Evolutionary conservation across 2,329 filamentous ascomycete species (phyloP), one percentile per base, ranked within the genome.

Genomic region (Penicillium sp.): DNA sequence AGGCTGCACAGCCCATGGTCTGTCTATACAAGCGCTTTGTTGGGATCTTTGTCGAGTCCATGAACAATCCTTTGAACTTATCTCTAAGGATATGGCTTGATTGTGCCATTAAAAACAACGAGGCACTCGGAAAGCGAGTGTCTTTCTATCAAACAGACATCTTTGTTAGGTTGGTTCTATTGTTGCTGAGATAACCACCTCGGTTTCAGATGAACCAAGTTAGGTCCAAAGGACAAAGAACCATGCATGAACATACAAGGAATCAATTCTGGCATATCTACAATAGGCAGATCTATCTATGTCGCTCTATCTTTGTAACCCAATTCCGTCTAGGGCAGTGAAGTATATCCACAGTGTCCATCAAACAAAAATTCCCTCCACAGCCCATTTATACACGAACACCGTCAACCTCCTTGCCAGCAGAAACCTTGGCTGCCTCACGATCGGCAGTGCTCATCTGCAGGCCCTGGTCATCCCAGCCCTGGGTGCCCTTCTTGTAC

Each of bases 391-490:
- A 63, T 51, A 68, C 46, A 13, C 66, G 61, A 8, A 58, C 56
- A 2, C 66, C 68, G 27, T 66, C 50, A 11, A 69, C 60, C 50
- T 70, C 66, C 43, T 62, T 58, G 12, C 64, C 68, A 38, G 56
- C 58, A 1, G 64, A 59, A 13, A 67, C 65, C 57, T 69, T 69
- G 12, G 63, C 60, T 0, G 61, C 49, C 42, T 71, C 62, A 14
- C 67, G 60, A 45, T 70, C 68, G 18, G 63, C 67, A 25, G 56
- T 61, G 48, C 66, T 71, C 37, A 68, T 63, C 54, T 71, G 67
- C 49, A 73, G 54, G 0, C 71, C 71, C 48, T 72, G 71, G 34
- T 71, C 67, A 54, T 73, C 68, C 73, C 73, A 76, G 8, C 67
- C 68, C 40, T 71, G 65, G 28, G 69, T 66, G 25, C 69, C 71